Base-by-base conservation (phyloP, 805 yeast species). In the Maudiozyma saulgeensis region DNA sequence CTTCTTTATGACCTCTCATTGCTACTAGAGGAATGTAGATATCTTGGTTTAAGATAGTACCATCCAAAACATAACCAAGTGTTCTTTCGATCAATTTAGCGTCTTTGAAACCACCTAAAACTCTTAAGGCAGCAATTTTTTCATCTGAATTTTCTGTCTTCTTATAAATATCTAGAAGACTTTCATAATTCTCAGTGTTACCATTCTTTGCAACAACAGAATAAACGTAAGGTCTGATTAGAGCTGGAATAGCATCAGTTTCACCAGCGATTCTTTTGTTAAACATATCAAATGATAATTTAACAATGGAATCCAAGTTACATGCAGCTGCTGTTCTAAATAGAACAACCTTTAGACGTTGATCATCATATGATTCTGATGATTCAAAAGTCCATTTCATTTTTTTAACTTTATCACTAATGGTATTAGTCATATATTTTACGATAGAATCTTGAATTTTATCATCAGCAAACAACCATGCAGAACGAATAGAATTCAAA, bases 21-120 rank as follows among this genome's bases (percentile, higher is more conserved):
- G 91, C 89, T 51, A 71, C 78, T 78, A 90, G 73, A 54, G 96
- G 93, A 56, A 80, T 74, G 69, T 80, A 80, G 49, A 84, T 75
- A 64, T 86, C 95, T 71, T 86, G 93, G 56, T 79, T 77, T 53
- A 84, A 72, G 43, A 73, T 70, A 43, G 80, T 67, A 38, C 82
- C 82, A 53, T 81, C 78, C 54, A 82, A 74, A 54, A 82, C 64
- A 61, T 74, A 72, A 5, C 68, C 74, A 28, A 81, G 68, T 4
- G 85, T 77, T 71, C 78, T 78, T 58, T 77, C 68, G 50, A 80
- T 73, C 45, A 81, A 67, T 42, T 70, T 69, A 2, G 72, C 64
- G 48, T 78, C 74, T 49, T 71, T 75, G 60, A 83, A 81, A 52
- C 73, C 63, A 59, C 95, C 95, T 45, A 87, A 71, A 7, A 84